A percentile compares a stretch with the other conserved stretches of the same genome.
Conservation (phyloP, 2,329 filamentous ascomycete genomes). For the Macroventuria anomochaeta region DNA sequence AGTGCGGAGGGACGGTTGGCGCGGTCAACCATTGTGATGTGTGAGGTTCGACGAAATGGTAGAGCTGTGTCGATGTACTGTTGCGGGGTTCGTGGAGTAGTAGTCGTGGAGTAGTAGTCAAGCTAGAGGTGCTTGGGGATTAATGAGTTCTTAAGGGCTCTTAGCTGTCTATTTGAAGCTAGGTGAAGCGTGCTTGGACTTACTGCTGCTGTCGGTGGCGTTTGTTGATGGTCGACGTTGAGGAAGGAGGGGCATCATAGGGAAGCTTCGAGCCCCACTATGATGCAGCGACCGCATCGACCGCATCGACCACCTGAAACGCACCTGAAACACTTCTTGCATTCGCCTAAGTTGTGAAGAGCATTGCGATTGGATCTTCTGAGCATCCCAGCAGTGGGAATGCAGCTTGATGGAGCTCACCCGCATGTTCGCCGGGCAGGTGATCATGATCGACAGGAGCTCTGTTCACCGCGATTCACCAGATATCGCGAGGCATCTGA, state of each 20-base stretch:
- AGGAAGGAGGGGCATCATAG: slow-evolving; percentile 29
- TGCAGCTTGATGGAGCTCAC: background rate
- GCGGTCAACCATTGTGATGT: slow-evolving; percentile 73
- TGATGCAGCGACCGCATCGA: slow-evolving; percentile 20
- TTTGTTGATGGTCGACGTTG: slow-evolving; percentile 24
- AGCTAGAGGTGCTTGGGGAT: background rate
- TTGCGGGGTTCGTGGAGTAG: no score
- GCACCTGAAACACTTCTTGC: slow-evolving; percentile 14
- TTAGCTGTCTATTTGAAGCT: background rate
- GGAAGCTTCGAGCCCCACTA: slow-evolving; percentile 30
- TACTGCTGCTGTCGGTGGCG: slow-evolving; percentile 17
- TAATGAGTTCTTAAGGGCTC: background rate
- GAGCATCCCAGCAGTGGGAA: background rate
- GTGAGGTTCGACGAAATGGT: slow-evolving; percentile 6
- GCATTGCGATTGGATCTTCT: slow-evolving; percentile 4
- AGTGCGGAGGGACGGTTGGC: slow-evolving; percentile 81
- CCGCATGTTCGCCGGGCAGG: slow-evolving; percentile 1
- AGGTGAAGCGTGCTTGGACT: slow-evolving; percentile 5
- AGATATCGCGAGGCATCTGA: background rate
- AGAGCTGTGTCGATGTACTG: slow-evolving; percentile 7
- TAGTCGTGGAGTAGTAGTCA: no score
- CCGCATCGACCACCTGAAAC: slow-evolving; percentile 18
- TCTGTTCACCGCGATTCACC: slow-evolving; percentile 1
- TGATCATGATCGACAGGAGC: slow-evolving; percentile 11
- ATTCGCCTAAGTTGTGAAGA: slow-evolving; percentile 2